Conservation (phyloP, 108 stramenopile genomes). For the Cyclotella atomus region DNA sequence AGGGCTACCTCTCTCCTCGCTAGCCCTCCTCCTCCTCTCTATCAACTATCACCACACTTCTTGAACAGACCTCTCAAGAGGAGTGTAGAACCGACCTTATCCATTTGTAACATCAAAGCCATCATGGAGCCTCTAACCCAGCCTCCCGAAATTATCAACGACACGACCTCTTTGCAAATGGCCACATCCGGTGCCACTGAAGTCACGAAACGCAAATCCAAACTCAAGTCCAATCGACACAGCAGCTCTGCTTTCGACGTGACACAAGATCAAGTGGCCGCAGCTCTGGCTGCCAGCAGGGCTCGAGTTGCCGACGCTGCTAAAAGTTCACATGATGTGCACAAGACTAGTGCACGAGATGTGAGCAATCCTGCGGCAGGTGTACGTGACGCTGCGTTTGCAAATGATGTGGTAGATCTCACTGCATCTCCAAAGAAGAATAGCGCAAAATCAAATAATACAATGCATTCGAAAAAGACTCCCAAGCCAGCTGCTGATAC, state of each 20-base stretch:
- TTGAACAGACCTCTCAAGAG: too few relatives aligned
- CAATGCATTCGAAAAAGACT: neutral
- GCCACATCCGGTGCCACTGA: neutral
- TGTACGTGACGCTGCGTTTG: neutral
- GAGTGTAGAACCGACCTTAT: too few relatives aligned
- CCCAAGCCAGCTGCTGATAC: neutral
- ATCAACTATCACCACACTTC: too few relatives aligned
- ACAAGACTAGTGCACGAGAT: neutral
- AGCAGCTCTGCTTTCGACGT: neutral
- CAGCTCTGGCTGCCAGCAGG: neutral
- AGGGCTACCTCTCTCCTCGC: too few relatives aligned
- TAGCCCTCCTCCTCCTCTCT: too few relatives aligned
- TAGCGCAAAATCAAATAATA: neutral
- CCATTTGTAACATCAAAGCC: too few relatives aligned
- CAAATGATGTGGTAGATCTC: slow-evolving; percentile 1
- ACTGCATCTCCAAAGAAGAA: neutral
- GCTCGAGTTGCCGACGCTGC: slow-evolving; percentile 1
- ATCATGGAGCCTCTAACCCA: slow-evolving; percentile 3
- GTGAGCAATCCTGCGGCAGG: neutral
- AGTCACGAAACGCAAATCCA: slow-evolving; percentile 9
- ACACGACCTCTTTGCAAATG: neutral
- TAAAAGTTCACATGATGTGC: neutral
- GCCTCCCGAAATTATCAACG: neutral
- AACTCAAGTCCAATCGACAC: slow-evolving; percentile 21
- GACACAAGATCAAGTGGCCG: neutral